Percentiles rank a stretch among this genome's conserved stretches.
Evolutionary conservation across 495 filamentous ascomycete species (phyloP).

Genomic region (Chaetomium tenue): DNA sequence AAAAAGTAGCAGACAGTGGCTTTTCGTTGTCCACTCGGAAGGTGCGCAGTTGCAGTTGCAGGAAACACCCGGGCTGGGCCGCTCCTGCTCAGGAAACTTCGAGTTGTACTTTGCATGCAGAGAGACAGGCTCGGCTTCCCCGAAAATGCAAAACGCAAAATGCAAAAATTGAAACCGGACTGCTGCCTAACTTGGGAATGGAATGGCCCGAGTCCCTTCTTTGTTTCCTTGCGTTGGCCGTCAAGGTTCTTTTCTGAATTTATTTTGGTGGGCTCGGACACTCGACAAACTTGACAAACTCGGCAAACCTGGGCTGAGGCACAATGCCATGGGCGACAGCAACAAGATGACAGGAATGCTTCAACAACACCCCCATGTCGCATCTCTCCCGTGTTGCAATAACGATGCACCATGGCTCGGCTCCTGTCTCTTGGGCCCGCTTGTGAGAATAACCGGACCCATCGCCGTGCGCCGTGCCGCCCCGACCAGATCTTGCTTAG

Average conservation of each 20-base stretch:
- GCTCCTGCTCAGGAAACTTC: background rate
- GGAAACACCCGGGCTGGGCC: background rate
- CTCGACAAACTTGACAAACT: background rate
- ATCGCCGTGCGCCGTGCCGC: no score
- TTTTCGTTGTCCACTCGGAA: background rate
- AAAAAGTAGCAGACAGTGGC: background rate
- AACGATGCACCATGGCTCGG: conserved; percentile 4
- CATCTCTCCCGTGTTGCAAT: background rate
- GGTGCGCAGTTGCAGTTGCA: background rate
- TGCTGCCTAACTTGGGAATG: background rate
- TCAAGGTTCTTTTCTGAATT: background rate
- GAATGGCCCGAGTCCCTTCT: no score
- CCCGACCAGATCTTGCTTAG: no score
- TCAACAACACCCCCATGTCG: background rate
- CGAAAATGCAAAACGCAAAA: no score
- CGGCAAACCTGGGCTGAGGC: background rate
- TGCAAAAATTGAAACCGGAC: background rate
- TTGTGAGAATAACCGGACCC: conserved; percentile 4
- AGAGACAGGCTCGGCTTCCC: conserved; percentile 5
- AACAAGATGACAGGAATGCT: background rate
- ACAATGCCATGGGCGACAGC: background rate
- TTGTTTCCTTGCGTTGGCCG: background rate
- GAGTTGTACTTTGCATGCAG: no score
- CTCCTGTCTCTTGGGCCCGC: conserved; percentile 15
- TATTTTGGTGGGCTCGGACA: background rate